A percentile compares a stretch with the other conserved stretches of the same genome.
Evolutionary conservation across 257 asterid genomes (phyloP).

Genomic region (Craterostigma plantagineum): DNA sequence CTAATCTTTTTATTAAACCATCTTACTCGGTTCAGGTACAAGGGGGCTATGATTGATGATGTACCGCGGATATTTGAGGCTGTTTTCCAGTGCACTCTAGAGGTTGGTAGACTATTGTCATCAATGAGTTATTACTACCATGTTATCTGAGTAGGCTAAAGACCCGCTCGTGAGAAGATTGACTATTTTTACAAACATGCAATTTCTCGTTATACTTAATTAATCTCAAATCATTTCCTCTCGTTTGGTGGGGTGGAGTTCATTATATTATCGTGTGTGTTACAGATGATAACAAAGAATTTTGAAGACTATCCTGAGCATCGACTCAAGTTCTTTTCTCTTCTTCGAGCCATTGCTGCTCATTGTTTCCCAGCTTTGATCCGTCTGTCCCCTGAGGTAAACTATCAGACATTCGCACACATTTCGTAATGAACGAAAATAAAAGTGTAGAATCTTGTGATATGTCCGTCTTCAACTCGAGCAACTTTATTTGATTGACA

Average conservation of each 20-base stretch:
- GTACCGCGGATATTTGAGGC: constrained; percentile 95
- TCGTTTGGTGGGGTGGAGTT: too few species aligned
- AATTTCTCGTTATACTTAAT: too few species aligned
- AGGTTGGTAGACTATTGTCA: constrained; percentile 29
- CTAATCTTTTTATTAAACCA: constrained; percentile 1
- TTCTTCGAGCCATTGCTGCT: constrained; percentile 87
- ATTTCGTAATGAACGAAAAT: not conserved
- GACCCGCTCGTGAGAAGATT: too few species aligned
- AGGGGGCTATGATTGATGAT: constrained; percentile 81
- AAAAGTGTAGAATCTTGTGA: not conserved
- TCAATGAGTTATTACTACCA: too few species aligned
- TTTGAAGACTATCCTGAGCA: constrained; percentile 99
- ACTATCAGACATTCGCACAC: not conserved
- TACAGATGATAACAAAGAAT: constrained; percentile 92
- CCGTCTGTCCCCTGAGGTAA: constrained; percentile 83
- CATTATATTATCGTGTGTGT: not conserved
- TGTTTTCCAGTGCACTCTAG: constrained; percentile 90
- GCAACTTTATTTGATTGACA: constrained; percentile 4
- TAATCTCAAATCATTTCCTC: not conserved
- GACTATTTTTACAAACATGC: too few species aligned
- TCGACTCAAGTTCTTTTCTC: constrained; percentile 86
- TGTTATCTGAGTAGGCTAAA: too few species aligned
- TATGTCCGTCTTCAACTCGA: not conserved
- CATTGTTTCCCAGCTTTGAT: constrained; percentile 89
- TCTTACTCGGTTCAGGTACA: constrained; percentile 38